Conservation (phyloP, 352 stramenopile species). For the Pythium folliculosum region DNA sequence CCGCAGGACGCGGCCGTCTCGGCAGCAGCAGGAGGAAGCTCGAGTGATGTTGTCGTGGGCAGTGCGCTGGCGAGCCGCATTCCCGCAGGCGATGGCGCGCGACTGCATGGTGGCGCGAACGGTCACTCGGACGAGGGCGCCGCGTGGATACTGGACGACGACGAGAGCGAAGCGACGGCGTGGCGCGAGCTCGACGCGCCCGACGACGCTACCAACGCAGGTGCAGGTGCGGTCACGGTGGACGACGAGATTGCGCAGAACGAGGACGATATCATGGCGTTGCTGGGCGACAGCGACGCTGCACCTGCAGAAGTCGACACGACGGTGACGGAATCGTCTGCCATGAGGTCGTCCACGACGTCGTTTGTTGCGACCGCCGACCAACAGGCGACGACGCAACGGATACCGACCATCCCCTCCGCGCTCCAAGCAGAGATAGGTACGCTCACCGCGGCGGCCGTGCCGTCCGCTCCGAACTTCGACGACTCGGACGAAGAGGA, state of each 20-base stretch:
- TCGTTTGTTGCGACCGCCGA: neutral
- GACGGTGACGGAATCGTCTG: neutral
- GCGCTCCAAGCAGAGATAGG: conserved; percentile 7
- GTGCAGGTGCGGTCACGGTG: conserved; percentile 6
- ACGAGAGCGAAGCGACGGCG: conserved; percentile 11
- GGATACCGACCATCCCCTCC: conserved; percentile 22
- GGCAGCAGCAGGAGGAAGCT: neutral
- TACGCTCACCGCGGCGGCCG: conserved; percentile 17
- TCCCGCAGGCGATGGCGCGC: neutral
- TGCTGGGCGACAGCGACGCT: conserved; percentile 33
- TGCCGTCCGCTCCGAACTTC: conserved; percentile 44
- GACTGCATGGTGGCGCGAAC: neutral
- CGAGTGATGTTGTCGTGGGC: neutral
- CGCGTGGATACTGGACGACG: conserved; percentile 19
- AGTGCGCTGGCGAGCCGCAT: no score
- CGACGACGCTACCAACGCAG: neutral
- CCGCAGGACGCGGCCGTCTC: neutral
- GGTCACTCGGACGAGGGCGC: conserved; percentile 25
- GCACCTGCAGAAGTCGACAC: neutral
- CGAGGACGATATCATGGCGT: conserved; percentile 55
- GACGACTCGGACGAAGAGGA: conserved; percentile 46
- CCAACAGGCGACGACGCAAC: conserved; percentile 12
- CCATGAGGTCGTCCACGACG: neutral
- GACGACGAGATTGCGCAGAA: conserved; percentile 56
- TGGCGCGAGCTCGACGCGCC: neutral